phyloP scores from a whole-genome alignment of 768 basidiomycete genomes.

The Pleurotus tuber-regium region DNA sequence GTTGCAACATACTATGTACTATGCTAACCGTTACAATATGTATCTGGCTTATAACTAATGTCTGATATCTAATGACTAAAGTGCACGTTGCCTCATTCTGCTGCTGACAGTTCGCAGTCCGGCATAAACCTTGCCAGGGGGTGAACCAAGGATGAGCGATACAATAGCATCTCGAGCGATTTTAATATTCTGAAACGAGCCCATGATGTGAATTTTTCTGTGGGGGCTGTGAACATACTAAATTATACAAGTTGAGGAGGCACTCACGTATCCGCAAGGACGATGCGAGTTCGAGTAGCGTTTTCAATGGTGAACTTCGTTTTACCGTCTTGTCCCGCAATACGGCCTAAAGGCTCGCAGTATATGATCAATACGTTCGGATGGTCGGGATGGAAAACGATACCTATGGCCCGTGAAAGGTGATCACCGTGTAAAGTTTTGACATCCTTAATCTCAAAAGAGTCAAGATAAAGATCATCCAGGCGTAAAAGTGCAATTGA shows the following conservation, averaged over 20 bases:
- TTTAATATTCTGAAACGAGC: constrained; percentile 98
- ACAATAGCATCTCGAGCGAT: constrained; percentile 96
- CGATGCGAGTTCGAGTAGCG: constrained; percentile 93
- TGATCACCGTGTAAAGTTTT: constrained; percentile 98
- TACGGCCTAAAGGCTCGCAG: constrained; percentile 61
- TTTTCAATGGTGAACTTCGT: constrained; percentile 99
- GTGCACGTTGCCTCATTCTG: constrained; percentile 88
- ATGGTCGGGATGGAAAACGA: constrained; percentile 13
- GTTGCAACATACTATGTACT: background rate
- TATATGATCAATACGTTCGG: constrained; percentile 6
- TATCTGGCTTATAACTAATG: background rate
- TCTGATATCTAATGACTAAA: constrained; percentile 26
- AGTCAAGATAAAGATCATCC: constrained; percentile 97
- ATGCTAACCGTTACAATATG: constrained; percentile 3
- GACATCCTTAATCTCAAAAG: constrained; percentile 98
- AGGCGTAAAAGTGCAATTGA: constrained; percentile 92
- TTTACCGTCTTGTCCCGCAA: constrained; percentile 98
- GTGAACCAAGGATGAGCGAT: constrained; percentile 91
- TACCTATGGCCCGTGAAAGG: constrained; percentile 94
- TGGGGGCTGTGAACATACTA: background rate
- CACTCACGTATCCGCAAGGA: constrained; percentile 93
- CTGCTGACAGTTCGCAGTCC: constrained; percentile 88
- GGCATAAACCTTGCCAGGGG: constrained; percentile 92
- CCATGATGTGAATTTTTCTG: constrained; percentile 98
- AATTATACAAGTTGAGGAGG: background rate